phyloP scores from a whole-genome alignment of 768 basidiomycete genomes.

The Pleurotus platypus region DNA sequence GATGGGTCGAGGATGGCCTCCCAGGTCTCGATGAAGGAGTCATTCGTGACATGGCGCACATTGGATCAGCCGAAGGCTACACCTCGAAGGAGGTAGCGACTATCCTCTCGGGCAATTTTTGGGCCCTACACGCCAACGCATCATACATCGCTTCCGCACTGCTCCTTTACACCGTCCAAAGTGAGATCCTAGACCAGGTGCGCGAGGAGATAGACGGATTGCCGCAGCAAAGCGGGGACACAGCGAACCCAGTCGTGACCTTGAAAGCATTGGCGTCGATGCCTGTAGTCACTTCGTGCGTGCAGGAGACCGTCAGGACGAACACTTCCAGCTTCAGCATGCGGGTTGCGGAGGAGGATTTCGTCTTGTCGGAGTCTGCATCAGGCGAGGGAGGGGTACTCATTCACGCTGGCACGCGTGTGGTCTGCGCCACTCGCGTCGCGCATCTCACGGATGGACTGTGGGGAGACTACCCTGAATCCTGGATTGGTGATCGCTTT shows the following conservation, averaged over 20 bases:
- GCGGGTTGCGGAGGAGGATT: background rate
- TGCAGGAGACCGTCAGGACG: constrained; percentile 5
- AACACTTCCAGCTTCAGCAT: constrained; percentile 8
- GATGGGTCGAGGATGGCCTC: background rate
- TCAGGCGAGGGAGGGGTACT: background rate
- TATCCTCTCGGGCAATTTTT: constrained; percentile 1
- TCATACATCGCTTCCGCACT: constrained; percentile 1
- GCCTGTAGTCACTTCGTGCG: background rate
- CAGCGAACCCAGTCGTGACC: background rate
- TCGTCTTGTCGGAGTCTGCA: background rate
- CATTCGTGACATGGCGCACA: background rate
- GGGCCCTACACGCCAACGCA: constrained; percentile 6
- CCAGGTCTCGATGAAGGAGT: constrained; percentile 7
- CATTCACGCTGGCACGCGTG: background rate
- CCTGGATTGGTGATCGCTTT: constrained; percentile 4
- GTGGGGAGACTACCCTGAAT: background rate
- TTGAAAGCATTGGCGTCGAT: constrained; percentile 4
- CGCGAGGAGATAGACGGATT: constrained; percentile 9
- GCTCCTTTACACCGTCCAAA: constrained; percentile 3
- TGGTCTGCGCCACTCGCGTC: background rate
- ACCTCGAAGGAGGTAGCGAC: background rate
- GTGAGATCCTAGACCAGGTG: background rate
- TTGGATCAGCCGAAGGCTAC: background rate
- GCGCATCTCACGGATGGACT: constrained; percentile 2
- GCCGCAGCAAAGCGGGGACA: background rate